Conservation (phyloP, 306 rosid genomes). For the Prinsepia uniflora region DNA sequence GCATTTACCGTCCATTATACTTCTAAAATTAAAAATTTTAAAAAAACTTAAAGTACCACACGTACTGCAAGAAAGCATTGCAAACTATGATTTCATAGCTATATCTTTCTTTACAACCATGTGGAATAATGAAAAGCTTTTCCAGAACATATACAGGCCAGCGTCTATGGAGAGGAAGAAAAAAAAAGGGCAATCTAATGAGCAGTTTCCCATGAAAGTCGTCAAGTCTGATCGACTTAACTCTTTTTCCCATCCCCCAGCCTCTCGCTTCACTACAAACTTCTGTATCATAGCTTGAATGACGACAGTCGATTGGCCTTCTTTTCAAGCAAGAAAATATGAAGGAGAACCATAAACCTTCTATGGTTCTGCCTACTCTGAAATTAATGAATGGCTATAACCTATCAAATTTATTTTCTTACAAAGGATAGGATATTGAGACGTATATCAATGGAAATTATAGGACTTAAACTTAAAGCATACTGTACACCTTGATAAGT, state of each 20-base stretch:
- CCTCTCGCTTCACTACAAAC: no score
- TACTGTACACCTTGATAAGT: background rate
- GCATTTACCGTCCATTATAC: background rate
- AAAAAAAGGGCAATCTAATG: background rate
- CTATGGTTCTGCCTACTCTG: no score
- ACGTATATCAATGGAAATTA: background rate
- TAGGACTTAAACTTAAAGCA: background rate
- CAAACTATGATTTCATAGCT: background rate
- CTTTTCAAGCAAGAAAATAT: conserved; percentile 2
- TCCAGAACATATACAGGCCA: background rate
- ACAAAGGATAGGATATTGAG: background rate
- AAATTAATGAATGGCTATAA: background rate
- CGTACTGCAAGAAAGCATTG: background rate
- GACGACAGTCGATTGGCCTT: no score
- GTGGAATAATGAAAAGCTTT: background rate
- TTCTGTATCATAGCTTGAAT: no score
- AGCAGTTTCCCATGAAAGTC: background rate
- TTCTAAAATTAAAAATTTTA: background rate
- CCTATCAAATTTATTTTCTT: background rate
- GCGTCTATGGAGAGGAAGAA: background rate
- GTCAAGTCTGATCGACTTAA: no score
- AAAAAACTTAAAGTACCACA: background rate
- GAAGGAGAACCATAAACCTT: background rate
- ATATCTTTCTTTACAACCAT: background rate
- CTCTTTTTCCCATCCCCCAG: no score